A percentile compares a stretch with the other conserved stretches of the same genome.
Evolutionary conservation across 768 basidiomycete genomes (phyloP).

Genomic region (Xerocomus potaroensis): DNA sequence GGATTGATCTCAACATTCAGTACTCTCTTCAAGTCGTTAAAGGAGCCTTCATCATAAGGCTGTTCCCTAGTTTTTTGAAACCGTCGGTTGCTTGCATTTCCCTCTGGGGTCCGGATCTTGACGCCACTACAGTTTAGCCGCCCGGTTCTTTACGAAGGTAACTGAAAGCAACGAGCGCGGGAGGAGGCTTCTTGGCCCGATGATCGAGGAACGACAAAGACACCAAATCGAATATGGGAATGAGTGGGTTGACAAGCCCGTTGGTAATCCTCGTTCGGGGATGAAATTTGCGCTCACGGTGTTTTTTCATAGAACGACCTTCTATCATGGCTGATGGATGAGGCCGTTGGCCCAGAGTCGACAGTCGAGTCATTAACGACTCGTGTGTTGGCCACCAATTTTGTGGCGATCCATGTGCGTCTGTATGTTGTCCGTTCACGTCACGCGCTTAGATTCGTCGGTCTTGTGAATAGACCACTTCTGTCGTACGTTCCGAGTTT

Average conservation of each 20-base stretch:
- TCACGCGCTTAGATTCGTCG: neutral
- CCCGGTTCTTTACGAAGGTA: constrained; percentile 10
- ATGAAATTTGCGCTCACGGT: neutral
- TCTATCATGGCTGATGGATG: constrained; percentile 30
- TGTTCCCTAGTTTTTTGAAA: constrained; percentile 32
- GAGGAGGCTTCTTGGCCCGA: constrained; percentile 19
- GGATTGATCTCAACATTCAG: constrained; percentile 25
- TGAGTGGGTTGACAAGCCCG: constrained; percentile 29
- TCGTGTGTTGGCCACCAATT: constrained; percentile 7
- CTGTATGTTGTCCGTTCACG: neutral
- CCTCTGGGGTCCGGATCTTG: neutral
- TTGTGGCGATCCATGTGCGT: constrained; percentile 6
- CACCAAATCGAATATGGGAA: constrained; percentile 21
- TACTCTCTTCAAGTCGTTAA: constrained; percentile 29
- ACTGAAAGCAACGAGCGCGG: constrained; percentile 3
- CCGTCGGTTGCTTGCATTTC: constrained; percentile 19
- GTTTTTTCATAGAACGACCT: constrained; percentile 25
- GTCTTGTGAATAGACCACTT: constrained; percentile 16
- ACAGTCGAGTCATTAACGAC: constrained; percentile 22
- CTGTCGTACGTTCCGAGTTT: constrained; percentile 4
- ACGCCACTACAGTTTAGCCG: constrained; percentile 13
- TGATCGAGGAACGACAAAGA: constrained; percentile 26
- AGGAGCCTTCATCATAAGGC: constrained; percentile 18
- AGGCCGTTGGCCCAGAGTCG: constrained; percentile 14
- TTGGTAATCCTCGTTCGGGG: constrained; percentile 9